These are phyloP conservation scores for Pterothamnion heteromorphum DNA, from an alignment of 31 red algal genomes.

Conservation along the genomic window DNA sequence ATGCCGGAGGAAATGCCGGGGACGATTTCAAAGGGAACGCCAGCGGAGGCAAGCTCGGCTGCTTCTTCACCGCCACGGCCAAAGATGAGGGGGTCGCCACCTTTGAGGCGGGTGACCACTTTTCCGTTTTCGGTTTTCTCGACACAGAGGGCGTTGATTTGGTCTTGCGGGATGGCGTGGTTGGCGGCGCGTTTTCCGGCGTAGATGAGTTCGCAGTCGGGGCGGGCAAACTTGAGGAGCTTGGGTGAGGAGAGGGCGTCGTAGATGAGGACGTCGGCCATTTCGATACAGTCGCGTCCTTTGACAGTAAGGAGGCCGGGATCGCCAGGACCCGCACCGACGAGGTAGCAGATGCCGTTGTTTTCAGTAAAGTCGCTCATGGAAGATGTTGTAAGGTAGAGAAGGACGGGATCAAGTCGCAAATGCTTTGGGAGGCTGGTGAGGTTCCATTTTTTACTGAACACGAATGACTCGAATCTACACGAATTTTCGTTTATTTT, in stretches of 20 bases:
- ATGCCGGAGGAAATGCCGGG: constrained; percentile 77
- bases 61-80: constrained; percentile 82
- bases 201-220: constrained; percentile 47
- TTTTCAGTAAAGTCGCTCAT: no score
- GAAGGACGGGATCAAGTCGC: no score
- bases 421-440: no score
- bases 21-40: constrained; percentile 29
- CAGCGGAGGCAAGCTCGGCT: constrained; percentile 41
- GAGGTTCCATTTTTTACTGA: no score
- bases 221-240: constrained; percentile 41
- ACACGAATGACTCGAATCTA: no score
- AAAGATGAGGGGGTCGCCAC: constrained; percentile 87
- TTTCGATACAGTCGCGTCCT: constrained; percentile 57
- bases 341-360: no score
- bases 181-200: constrained; percentile 71
- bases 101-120: constrained; percentile 73
- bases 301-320: constrained; percentile 62
- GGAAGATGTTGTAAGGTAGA: no score
- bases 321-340: constrained; percentile 92
- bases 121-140: constrained; percentile 8
- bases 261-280: constrained; percentile 87
- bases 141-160: constrained; percentile 60
- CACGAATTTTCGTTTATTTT: no score
- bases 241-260: constrained; percentile 64
- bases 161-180: constrained; percentile 63